Evolutionary conservation across 2,329 filamentous ascomycete genomes (phyloP), one percentile per base, ranked within the genome.

Genomic region (Calonectria henricotiae): DNA sequence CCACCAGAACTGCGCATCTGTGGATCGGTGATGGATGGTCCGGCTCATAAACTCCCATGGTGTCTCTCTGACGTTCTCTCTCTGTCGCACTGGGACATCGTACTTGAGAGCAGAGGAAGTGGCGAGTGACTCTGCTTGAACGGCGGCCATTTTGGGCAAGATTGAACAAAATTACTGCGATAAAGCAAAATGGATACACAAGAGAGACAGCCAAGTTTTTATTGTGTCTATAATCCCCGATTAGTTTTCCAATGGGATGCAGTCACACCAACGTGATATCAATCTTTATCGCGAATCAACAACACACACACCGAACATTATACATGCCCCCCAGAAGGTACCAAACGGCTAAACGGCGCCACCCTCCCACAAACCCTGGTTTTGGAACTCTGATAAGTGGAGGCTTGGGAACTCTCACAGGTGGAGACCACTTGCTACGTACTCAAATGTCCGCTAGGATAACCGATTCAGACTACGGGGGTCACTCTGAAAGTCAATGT

Each of bases 1-100:
- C 51, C 51, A 58, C 51, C 51, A 58, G 35, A 58, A 58, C 51
- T 58, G 51, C 23, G 51, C 51, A 39, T 58, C 51, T n/a, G 20
- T 7, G 7, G 51, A 58, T 6, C 51, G 51, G 30, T 58, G 32
- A 15, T 58, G 51, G 11, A 58, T 58, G 5, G 51, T 58, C 13
- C 51, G 20, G 51, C 51, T 58, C 51, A 58, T 58, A 8, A 58
- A 58, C n/a, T 58, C 37, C 51, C 51, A 58, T 58, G 51, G 51
- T 23, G 35, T 32, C 32, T 58, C 51, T 39, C 51, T n/a, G 37
- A 17, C 51, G 25, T 39, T 37, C 35, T 58, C 51, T 32, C 20
- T 39, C 47, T 51, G 25, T 23, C 46, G 46, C 4, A 25, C 27
- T 15, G 11, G 44, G 20, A 27, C 23, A 13, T 55, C 13, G 32